phyloP scores from a whole-genome alignment of 1,284 basidiomycete genomes.

The Leccinum griseonigrum region DNA sequence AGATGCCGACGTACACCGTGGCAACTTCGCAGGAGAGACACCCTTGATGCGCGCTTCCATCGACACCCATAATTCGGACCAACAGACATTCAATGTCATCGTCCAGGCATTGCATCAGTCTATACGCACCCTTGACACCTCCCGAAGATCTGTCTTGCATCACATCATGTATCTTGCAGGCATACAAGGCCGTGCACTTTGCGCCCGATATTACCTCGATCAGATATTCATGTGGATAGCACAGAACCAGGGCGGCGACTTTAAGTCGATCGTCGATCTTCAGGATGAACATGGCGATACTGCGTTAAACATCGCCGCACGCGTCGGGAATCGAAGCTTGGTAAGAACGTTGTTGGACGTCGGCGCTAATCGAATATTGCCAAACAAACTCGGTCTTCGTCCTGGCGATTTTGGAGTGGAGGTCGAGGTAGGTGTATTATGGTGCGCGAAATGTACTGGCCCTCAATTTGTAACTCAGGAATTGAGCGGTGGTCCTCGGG shows the following conservation, averaged over 20 bases:
- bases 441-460: neutral
- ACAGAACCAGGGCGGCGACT: conserved; percentile 67
- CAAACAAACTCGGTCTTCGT: conserved; percentile 93
- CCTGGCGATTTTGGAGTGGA: conserved; percentile 95
- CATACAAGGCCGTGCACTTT: conserved; percentile 81
- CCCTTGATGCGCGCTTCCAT: conserved; percentile 91
- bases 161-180: conserved; percentile 92
- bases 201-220: conserved; percentile 92
- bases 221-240: conserved; percentile 86
- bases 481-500: conserved; percentile 61
- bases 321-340: conserved; percentile 88
- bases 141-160: conserved; percentile 90
- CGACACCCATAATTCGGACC: conserved; percentile 85
- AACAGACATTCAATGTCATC: conserved; percentile 70
- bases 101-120: conserved; percentile 67
- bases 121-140: conserved; percentile 88
- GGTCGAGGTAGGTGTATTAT: conserved; percentile 61
- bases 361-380: conserved; percentile 86
- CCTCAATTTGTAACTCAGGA: conserved; percentile 47
- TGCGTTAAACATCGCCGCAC: conserved; percentile 90
- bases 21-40: conserved; percentile 94
- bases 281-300: conserved; percentile 98
- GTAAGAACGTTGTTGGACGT: conserved; percentile 90
- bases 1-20: conserved; percentile 85
- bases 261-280: conserved; percentile 82